A percentile compares a stretch with the other conserved stretches of the same genome.
phyloP scores from a whole-genome alignment of 371 early-diverging fungal genomes.

The Lichtheimia hyalospora region DNA sequence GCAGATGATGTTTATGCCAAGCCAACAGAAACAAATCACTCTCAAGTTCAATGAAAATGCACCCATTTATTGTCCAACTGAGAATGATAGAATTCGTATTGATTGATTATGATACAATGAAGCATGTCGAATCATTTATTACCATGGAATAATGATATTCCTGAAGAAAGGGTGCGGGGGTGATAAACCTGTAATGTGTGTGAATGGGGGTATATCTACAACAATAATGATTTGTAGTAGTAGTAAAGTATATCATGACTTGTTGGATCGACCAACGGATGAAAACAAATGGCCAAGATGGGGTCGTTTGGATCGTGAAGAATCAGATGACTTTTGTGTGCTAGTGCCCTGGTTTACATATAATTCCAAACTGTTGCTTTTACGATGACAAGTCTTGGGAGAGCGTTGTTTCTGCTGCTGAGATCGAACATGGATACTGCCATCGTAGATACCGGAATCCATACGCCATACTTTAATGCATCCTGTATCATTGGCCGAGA shows the following conservation, averaged over 20 bases:
- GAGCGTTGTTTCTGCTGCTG: slow-evolving; percentile 3
- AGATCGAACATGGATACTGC: neutral
- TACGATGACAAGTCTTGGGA: neutral
- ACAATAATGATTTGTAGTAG: too few relatives aligned
- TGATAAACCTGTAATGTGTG: neutral
- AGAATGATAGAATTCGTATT: slow-evolving; percentile 29
- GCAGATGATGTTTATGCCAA: slow-evolving; percentile 7
- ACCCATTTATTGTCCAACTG: slow-evolving; percentile 37
- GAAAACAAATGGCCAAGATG: slow-evolving; percentile 6
- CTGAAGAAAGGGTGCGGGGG: neutral
- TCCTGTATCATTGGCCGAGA: slow-evolving; percentile 63
- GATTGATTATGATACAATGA: neutral
- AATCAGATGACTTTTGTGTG: neutral
- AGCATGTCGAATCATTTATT: neutral
- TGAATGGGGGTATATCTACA: too few relatives aligned
- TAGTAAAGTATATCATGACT: neutral
- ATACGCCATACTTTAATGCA: slow-evolving; percentile 67
- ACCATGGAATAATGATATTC: neutral
- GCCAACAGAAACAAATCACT: slow-evolving; percentile 15
- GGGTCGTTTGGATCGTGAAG: slow-evolving; percentile 3
- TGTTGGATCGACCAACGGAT: slow-evolving; percentile 5
- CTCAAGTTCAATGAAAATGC: slow-evolving; percentile 20
- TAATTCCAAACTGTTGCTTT: slow-evolving; percentile 11
- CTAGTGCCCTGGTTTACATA: neutral
- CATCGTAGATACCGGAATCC: slow-evolving; percentile 40